Evolutionary conservation across 1,139 yeast genomes (phyloP), one percentile per base, ranked within the genome.

Genomic region (Kluyveromyces sp.): DNA sequence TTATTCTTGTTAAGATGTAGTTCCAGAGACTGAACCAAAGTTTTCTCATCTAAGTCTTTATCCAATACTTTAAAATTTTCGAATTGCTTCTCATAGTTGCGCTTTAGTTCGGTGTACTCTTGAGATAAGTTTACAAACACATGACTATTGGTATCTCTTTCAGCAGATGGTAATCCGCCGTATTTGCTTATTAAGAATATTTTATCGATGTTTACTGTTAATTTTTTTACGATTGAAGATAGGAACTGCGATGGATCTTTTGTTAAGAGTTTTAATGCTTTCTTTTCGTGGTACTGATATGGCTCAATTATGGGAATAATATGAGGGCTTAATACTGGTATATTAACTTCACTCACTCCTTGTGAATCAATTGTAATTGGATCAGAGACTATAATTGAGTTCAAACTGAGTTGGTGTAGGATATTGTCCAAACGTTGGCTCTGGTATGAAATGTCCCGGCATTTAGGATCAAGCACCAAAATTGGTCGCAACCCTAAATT

Each of bases 91-190:
- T 2, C 54, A 51, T 39, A 53, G 43, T 34, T 53, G 42, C 26
- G 48, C 3, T 48, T 49, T 41, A 57, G 34, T 4, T 45, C 30
- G 6, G 43, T 34, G 56, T 76, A 83, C 59, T 92, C 98, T 63
- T 92, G 97, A 5, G 81, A 76, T 41, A 92, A 67, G 59, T 92
- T 92, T 51, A 92, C 81, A 51, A 83, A 84, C 1, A 92, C 95
- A 66, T 92, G 98, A 27, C 96, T 79, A 3, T 92, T 80, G 45
- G 83, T 81, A 48, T 78, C 76, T 51, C 97, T 71, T 60, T 89
- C 96, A 33, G 81, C 71, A 0, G 95, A 83, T 0, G 97, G 97
- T 7, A 88, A 83, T 0, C 98, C 98, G 1, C 98, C 98, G 10
- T 76, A 63, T 0, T 81, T 79, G 55, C 89, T 97, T 31, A 92